Base-by-base conservation (phyloP, 2,329 filamentous ascomycete genomes). In the Botryotinia convoluta region DNA sequence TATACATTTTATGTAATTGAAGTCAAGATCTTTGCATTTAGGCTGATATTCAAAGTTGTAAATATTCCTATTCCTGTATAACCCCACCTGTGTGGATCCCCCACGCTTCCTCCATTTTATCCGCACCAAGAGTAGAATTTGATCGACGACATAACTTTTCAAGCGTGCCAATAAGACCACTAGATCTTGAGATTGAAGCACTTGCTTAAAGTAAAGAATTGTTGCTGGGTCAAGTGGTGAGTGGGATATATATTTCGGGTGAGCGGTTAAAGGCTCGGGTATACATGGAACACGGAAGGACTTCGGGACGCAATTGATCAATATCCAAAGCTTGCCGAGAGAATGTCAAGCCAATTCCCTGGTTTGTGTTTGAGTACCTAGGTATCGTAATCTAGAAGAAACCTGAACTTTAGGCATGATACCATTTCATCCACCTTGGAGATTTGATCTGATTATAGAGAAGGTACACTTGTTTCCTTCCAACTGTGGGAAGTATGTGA, bases 41-140 rank as follows among this genome's bases (percentile, higher is more conserved):
- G 71, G 71, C 71, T 72, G 29, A 72, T 59, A 45, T 65, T 22
- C 37, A 12, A n/a, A 44, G 60, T 26, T 72, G 32, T 71, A 64
- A 29, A 45, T 48, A 45, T 71, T 71, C 29, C 69, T 29, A 35
- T 48, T 54, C 42, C 20, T 62, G 44, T 54, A 65, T 59, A 57
- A 68, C 69, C 69, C 69, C 69, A 63, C 57, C 44, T 63, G 42
- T 20, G 20, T 14, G n/a, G n/a, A n/a, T 16, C 42, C 51, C 71
- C 51, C 63, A 48, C 39, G 39, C 9, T 48, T 48, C 37, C 26
- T 14, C 42, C 14, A 69, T 42, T 72, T 72, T 69, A 72, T 14
- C 71, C 71, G 71, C 26, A 35, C 29, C 29, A 1, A 14, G 37
- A 65, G 29, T 26, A 67, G 20, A 14, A 32, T 63, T 51, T 2